Evolutionary conservation across 2,329 filamentous ascomycete species (phyloP).

Genomic region (Biscogniauxia sp.): DNA sequence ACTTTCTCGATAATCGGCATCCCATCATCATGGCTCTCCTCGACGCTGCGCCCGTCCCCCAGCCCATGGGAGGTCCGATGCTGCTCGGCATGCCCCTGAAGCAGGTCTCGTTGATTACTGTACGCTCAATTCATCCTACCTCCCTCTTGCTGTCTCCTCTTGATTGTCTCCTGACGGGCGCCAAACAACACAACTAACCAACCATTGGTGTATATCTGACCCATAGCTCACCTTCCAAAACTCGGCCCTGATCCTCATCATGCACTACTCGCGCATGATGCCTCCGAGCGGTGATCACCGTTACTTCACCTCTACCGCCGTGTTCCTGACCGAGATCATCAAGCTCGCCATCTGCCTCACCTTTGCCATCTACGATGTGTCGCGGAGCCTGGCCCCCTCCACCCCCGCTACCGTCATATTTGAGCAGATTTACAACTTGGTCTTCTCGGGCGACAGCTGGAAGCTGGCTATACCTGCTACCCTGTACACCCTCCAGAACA

Average conservation of each 20-base stretch:
- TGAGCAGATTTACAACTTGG: slow-evolving; percentile 71
- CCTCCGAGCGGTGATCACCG: slow-evolving; percentile 77
- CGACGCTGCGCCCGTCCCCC: slow-evolving; percentile 36
- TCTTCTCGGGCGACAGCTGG: slow-evolving; percentile 92
- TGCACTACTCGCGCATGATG: slow-evolving; percentile 96
- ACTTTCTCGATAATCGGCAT: slow-evolving; percentile 9
- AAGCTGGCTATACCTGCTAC: slow-evolving; percentile 86
- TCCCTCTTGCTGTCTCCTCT: too few species aligned
- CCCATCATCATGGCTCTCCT: slow-evolving; percentile 41
- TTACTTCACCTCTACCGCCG: slow-evolving; percentile 90
- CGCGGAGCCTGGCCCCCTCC: slow-evolving; percentile 71
- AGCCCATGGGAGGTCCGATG: slow-evolving; percentile 40
- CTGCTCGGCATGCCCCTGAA: slow-evolving; percentile 64
- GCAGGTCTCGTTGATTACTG: slow-evolving; percentile 64
- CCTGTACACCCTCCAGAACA: slow-evolving; percentile 88
- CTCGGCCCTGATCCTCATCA: slow-evolving; percentile 74
- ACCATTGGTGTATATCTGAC: slow-evolving; percentile 3
- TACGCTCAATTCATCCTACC: slow-evolving; percentile 35
- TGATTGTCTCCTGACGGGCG: neutral
- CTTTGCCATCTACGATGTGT: slow-evolving; percentile 84
- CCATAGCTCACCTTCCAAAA: slow-evolving; percentile 77
- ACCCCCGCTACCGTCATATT: slow-evolving; percentile 79
- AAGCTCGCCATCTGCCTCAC: slow-evolving; percentile 85
- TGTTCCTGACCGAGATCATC: slow-evolving; percentile 89
- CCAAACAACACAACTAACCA: neutral